Percentiles rank a stretch among this genome's conserved stretches.
Evolutionary conservation across 305 asterid species (phyloP).

Genomic region (Fraxinus albicans): DNA sequence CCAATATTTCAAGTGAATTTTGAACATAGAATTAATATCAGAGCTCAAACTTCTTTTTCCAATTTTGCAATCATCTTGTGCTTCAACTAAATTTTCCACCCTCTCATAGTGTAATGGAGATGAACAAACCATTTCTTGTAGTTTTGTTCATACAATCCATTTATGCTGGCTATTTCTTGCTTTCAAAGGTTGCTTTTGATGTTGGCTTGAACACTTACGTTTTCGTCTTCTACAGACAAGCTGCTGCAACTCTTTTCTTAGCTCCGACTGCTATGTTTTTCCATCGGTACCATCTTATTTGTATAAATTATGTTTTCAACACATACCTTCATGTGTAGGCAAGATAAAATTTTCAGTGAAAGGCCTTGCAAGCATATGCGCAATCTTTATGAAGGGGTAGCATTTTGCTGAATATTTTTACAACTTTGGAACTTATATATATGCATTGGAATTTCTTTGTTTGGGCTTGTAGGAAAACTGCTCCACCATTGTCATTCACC

Average conservation of each 20-base stretch:
- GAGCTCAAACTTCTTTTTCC: neutral
- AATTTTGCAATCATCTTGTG: neutral
- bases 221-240: constrained; percentile 92
- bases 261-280: constrained; percentile 63
- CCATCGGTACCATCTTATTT: constrained; percentile 45
- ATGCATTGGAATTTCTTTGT: neutral
- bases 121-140: constrained; percentile 40
- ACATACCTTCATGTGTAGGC: neutral
- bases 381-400: neutral
- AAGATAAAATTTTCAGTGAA: neutral
- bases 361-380: neutral
- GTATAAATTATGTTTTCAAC: neutral
- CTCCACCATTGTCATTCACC: constrained; percentile 63
- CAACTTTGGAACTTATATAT: neutral
- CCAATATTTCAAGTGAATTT: neutral
- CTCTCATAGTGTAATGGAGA: constrained; percentile 27
- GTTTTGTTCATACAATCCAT: constrained; percentile 50
- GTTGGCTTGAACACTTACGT: constrained; percentile 83
- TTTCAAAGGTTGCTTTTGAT: constrained; percentile 79
- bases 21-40: neutral
- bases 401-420: neutral
- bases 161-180: constrained; percentile 78
- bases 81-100: neutral
- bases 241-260: constrained; percentile 72
- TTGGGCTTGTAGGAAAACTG: constrained; percentile 57